Conservation (phyloP, 148 eudicot species). For the Simmondsia chinensis region DNA sequence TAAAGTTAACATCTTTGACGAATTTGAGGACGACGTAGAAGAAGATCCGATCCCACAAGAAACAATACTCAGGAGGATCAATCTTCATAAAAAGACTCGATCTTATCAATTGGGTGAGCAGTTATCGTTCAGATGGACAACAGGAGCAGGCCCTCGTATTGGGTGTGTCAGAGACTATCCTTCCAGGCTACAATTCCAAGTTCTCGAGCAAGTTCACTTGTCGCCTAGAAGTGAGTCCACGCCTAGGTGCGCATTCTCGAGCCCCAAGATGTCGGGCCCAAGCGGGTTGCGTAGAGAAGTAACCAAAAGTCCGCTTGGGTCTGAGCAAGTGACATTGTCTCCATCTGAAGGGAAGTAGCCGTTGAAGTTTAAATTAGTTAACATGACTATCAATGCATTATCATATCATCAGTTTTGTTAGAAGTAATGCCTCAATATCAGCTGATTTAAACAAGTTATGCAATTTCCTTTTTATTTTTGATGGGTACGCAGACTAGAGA, state of each 20-base stretch:
- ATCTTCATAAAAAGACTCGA: slow-evolving; percentile 48
- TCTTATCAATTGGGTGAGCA: slow-evolving; percentile 68
- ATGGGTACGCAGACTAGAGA: too few species aligned
- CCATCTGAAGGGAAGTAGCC: too few species aligned
- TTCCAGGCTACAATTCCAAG: slow-evolving; percentile 47
- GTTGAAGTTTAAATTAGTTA: too few species aligned
- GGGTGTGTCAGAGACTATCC: slow-evolving; percentile 90
- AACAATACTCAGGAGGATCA: slow-evolving; percentile 45
- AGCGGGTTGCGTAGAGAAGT: slow-evolving; percentile 19
- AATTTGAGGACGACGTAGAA: slow-evolving; percentile 23
- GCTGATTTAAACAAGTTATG: too few species aligned
- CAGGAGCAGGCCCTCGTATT: slow-evolving; percentile 83
- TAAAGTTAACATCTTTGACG: slow-evolving; percentile 48
- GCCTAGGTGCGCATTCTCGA: slow-evolving; percentile 11
- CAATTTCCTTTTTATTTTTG: too few species aligned
- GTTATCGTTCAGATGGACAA: slow-evolving; percentile 61
- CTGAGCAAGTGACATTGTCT: slow-evolving; percentile 1
- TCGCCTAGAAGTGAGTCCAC: slow-evolving; percentile 48
- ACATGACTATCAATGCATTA: too few species aligned
- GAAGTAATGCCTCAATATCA: too few species aligned
- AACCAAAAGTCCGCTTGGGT: slow-evolving; percentile 26
- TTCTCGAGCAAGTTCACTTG: slow-evolving; percentile 50
- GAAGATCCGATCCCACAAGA: slow-evolving; percentile 48
- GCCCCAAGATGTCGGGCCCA: slow-evolving; percentile 9
- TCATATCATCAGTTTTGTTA: too few species aligned